Base-by-base conservation (phyloP, 2,329 filamentous ascomycete species). In the Alternaria tenuissima region DNA sequence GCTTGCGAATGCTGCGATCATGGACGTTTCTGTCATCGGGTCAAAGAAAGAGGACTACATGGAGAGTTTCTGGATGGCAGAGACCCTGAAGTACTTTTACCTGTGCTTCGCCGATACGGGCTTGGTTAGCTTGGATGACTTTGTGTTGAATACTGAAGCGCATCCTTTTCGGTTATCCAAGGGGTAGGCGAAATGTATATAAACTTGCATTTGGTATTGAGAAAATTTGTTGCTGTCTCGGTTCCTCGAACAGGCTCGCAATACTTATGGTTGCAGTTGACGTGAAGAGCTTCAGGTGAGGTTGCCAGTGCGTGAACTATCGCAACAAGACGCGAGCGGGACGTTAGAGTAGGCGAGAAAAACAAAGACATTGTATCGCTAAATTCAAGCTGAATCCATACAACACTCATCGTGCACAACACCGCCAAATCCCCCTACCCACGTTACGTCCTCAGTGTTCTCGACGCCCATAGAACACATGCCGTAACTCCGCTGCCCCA, bases 31-130 rank as follows among this genome's bases (percentile, higher is more conserved):
- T 1, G 59, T 61, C 2, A 55, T 62, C 3, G 63, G 65, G 12
- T 60, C 59, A 9, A n/a, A 32, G 9, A 60, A 70, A 3, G 75
- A 77, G 28, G 77, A 79, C 42, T 75, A 78, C 49, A 75, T 76
- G 67, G 75, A 79, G 72, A 81, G 78, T 51, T 84, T 84, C 62
- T 84, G 82, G 82, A 73, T 81, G 57, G 82, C 81, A 2, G 82
- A 84, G 68, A 84, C 82, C 62, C 62, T 84, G 41, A 84, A 84
- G 73, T 84, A 84, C 62, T 83, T 84, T 55, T 84, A 83, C 57
- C 62, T 84, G 4, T 74, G 82, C 11, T 84, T 83, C 66, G 80
- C 79, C 41, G 76, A 78, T 52, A 74, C 78, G 8, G 78, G 79
- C 47, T 65, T 82, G 65, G 74, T 84, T 34, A 79, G 74, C 63